phyloP scores from a whole-genome alignment of 1,284 basidiomycete species.

The Leccinum brunneo-olivaceum region DNA sequence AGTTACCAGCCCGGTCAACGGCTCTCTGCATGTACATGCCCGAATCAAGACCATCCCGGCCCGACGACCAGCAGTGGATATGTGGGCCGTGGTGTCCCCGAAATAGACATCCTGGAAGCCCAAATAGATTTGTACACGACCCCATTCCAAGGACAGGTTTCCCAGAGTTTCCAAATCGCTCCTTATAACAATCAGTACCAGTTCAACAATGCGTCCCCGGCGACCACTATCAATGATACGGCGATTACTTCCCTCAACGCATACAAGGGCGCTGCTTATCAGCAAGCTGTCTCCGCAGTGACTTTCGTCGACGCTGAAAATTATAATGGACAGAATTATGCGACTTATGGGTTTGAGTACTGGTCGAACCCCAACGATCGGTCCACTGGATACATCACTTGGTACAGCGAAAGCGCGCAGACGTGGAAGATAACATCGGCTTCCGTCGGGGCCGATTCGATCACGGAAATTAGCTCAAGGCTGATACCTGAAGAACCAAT shows the following conservation, averaged over 20 bases:
- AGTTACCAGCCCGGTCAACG: constrained; percentile 75
- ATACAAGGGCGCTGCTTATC: constrained; percentile 73
- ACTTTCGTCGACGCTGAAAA: constrained; percentile 47
- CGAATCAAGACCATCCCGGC: constrained; percentile 77
- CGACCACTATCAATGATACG: constrained; percentile 50
- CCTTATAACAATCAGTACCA: constrained; percentile 70
- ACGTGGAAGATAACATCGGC: constrained; percentile 63
- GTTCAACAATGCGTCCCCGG: constrained; percentile 48
- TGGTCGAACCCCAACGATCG: constrained; percentile 61
- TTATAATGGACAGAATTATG: constrained; percentile 50
- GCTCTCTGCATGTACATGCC: constrained; percentile 80
- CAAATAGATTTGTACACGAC: constrained; percentile 39
- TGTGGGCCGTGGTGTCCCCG: constrained; percentile 77
- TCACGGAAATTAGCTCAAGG: constrained; percentile 48
- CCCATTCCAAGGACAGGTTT: constrained; percentile 55
- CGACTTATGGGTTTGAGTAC: constrained; percentile 68
- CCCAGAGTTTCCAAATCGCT: constrained; percentile 77
- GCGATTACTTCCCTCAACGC: constrained; percentile 52
- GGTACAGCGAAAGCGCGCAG: constrained; percentile 55
- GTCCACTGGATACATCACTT: constrained; percentile 64
- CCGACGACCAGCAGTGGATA: constrained; percentile 46
- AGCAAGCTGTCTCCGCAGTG: constrained; percentile 73
- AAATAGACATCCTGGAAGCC: constrained; percentile 82
- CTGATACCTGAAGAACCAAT: constrained; percentile 69
- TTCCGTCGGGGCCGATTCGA: constrained; percentile 54